Percentiles rank a stretch among this genome's conserved stretches.
These are phyloP conservation scores for Suillus subaureus DNA, from an alignment of 768 basidiomycete genomes.

Conservation along the genomic window DNA sequence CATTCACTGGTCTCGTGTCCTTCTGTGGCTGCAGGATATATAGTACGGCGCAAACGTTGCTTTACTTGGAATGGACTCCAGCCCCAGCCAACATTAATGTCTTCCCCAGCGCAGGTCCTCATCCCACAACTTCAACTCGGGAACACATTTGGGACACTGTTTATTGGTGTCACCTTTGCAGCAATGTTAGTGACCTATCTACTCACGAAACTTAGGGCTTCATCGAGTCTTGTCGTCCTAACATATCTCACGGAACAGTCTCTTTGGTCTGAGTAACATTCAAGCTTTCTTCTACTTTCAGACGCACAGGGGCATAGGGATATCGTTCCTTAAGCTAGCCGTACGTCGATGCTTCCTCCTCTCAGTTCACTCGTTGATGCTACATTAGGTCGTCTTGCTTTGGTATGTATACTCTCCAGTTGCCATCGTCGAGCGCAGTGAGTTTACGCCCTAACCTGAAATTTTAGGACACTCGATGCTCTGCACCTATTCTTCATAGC, in stretches of 20 bases:
- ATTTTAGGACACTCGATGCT: background rate
- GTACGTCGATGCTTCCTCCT: background rate
- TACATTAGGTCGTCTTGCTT: constrained; percentile 4
- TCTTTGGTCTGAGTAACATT: constrained; percentile 4
- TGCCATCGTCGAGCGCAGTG: background rate
- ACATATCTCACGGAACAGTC: background rate
- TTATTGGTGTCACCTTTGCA: background rate
- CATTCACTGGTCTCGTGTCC: background rate
- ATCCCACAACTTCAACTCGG: background rate
- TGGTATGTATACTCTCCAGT: background rate
- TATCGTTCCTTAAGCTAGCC: background rate
- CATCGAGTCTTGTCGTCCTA: background rate
- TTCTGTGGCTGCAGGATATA: background rate
- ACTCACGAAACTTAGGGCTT: too few relatives aligned
- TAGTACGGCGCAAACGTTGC: background rate
- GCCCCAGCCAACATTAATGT: background rate
- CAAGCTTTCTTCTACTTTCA: constrained; percentile 6
- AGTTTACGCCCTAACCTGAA: background rate
- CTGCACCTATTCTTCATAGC: background rate
- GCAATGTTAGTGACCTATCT: background rate
- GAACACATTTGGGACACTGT: constrained; percentile 1
- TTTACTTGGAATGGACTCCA: background rate
- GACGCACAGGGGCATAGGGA: background rate
- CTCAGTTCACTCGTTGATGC: background rate
- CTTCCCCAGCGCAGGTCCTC: background rate